These are phyloP conservation scores for Hypomontagnella monticulosa DNA, from an alignment of 495 filamentous ascomycete species.

Conservation along the genomic window DNA sequence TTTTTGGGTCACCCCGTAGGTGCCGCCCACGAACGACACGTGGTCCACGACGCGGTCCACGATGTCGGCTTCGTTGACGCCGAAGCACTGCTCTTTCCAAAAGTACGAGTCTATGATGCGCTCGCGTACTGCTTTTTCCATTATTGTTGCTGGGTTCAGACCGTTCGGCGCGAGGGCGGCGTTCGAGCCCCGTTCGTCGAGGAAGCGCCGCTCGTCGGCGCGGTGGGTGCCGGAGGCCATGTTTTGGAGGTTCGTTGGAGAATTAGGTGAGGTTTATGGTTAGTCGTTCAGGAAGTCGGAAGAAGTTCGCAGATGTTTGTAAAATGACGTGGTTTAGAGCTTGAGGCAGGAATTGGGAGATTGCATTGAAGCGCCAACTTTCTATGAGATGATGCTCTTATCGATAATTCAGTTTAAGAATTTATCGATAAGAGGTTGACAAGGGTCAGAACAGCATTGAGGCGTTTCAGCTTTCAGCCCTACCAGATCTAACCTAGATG, in stretches of 20 bases:
- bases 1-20: conserved; percentile 80
- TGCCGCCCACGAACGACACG: conserved; percentile 82
- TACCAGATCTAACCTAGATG: not conserved
- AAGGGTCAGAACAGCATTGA: not conserved
- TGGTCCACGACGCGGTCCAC: conserved; percentile 90
- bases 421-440: conserved; percentile 10
- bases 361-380: conserved; percentile 2
- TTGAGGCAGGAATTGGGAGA: not conserved
- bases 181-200: conserved; percentile 75
- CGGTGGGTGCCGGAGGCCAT: conserved; percentile 60
- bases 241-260: too few relatives aligned
- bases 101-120: conserved; percentile 95
- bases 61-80: conserved; percentile 84
- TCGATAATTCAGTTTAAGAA: not conserved
- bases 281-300: too few relatives aligned
- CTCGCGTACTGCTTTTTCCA: conserved; percentile 93
- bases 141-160: conserved; percentile 86
- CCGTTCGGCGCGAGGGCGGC: conserved; percentile 68
- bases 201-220: conserved; percentile 77
- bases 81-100: conserved; percentile 99
- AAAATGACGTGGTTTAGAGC: too few relatives aligned
- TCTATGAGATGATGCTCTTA: conserved; percentile 10
- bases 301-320: too few relatives aligned
- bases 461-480: not conserved
- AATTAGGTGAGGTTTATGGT: not conserved